Base-by-base conservation (phyloP, 1,284 basidiomycete genomes). In the Irpex sp. region DNA sequence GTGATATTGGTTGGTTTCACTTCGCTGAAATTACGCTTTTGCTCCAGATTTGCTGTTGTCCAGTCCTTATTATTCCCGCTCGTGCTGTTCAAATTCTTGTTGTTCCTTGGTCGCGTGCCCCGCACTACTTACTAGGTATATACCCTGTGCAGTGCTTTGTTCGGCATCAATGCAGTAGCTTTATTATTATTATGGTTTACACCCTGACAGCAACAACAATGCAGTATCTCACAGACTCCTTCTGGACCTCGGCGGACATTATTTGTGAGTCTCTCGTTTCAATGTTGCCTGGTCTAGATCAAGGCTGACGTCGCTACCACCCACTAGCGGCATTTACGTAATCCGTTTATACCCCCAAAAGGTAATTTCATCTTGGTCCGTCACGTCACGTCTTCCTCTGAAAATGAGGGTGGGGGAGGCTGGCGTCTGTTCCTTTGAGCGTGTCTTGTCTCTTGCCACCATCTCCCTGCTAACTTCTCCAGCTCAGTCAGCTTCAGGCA, bases 391-490 rank as follows among this genome's bases (percentile, higher is more conserved):
- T n/a, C n/a, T 45, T 45, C 55, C 48, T 56, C 54, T 16, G 39
- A 16, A 54, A 28, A 45, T 45, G 55, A 51, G 55, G 49, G 56
- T 52, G 33, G 2, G 47, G 14, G 37, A 23, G 52, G 23, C 33
- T 47, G 33, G 42, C 56, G 52, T 51, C 47, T 48, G 21, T 61
- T 28, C 7, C 37, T 39, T 10, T 42, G 28, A 48, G 37, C 16
- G 48, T 52, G 52, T 37, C n/a, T 60, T 74, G 97, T 93, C 70
- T 87, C 80, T 74, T 98, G 21, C 96, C 58, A 98, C 76, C 18
- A 85, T 86, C 5, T 54, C 19, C 14, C 52, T 14, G 52, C 35
- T 35, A 19, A 14, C 49, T 16, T 39, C 19, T 57, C 23, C 21
- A 16, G 28, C 48, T 56, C 60, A 35, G 28, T 33, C 28, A 10